A percentile compares a stretch with the other conserved stretches of the same genome.
Evolutionary conservation across 2,329 filamentous ascomycete species (phyloP).

Genomic region (Fusarium citri): DNA sequence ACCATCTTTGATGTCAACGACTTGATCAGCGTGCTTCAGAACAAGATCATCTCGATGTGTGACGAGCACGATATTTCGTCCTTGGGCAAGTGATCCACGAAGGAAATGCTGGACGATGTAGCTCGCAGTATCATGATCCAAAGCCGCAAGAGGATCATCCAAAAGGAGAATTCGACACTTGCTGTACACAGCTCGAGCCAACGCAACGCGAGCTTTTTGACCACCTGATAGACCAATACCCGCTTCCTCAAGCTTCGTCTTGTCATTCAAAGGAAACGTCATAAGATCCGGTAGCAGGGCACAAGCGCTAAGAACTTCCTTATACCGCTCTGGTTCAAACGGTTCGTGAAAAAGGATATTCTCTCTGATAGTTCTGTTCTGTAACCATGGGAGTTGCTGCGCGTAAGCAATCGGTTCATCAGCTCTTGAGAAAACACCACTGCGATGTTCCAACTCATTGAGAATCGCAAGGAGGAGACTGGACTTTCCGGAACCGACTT

Average conservation of each 20-base stretch:
- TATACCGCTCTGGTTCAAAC: conserved; percentile 67
- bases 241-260: conserved; percentile 70
- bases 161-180: conserved; percentile 67
- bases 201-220: conserved; percentile 70
- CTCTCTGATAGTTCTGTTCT: conserved; percentile 73
- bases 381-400: conserved; percentile 72
- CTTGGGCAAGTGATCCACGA: conserved; percentile 68
- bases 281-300: conserved; percentile 67
- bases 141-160: conserved; percentile 71
- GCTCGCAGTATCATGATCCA: conserved; percentile 72
- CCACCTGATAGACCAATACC: conserved; percentile 73
- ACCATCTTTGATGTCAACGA: conserved; percentile 76
- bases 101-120: conserved; percentile 72
- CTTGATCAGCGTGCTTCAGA: conserved; percentile 76
- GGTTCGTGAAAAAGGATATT: conserved; percentile 72
- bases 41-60: conserved; percentile 85
- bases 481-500: conserved; percentile 71
- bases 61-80: conserved; percentile 80
- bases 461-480: conserved; percentile 69
- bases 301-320: conserved; percentile 70
- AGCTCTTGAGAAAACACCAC: conserved; percentile 61
- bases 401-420: conserved; percentile 66
- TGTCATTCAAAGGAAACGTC: conserved; percentile 67
- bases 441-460: conserved; percentile 74
- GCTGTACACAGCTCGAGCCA: conserved; percentile 73